A percentile compares a stretch with the other conserved stretches of the same genome.
These are phyloP conservation scores for Pseudogymnoascus sp. DNA, from an alignment of 2,329 filamentous ascomycete genomes.

Conservation along the genomic window DNA sequence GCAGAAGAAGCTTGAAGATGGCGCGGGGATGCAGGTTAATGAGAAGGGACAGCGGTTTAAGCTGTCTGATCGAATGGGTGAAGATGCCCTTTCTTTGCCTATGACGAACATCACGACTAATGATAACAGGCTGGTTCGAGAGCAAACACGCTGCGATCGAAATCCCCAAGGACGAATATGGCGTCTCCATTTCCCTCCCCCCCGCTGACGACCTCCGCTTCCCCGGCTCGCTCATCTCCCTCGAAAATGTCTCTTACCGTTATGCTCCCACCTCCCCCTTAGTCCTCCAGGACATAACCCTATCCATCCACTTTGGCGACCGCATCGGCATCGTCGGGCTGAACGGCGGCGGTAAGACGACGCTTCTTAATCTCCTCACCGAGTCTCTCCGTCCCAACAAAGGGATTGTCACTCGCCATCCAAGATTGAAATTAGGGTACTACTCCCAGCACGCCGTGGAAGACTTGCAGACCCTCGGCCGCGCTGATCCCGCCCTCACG, in stretches of 20 bases:
- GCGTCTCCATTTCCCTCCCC: constrained; percentile 50
- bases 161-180: constrained; percentile 54
- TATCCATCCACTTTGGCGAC: constrained; percentile 66
- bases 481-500: constrained; percentile 44
- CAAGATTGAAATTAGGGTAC: constrained; percentile 62
- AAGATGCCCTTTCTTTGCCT: neutral
- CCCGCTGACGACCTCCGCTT: constrained; percentile 63
- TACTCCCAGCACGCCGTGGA: constrained; percentile 78
- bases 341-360: constrained; percentile 78
- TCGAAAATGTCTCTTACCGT: constrained; percentile 60
- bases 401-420: constrained; percentile 57
- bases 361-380: constrained; percentile 64
- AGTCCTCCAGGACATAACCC: constrained; percentile 53
- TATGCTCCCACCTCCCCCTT: constrained; percentile 43
- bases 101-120: neutral
- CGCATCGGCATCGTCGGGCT: constrained; percentile 68
- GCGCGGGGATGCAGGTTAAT: constrained; percentile 68
- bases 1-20: constrained; percentile 76
- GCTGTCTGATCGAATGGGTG: constrained; percentile 39
- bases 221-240: constrained; percentile 61
- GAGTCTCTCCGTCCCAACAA: constrained; percentile 48
- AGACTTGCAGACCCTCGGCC: constrained; percentile 49
- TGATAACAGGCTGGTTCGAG: constrained; percentile 32
- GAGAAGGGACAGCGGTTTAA: constrained; percentile 70
- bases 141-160: constrained; percentile 52